Percentiles rank a stretch among this genome's conserved stretches.
These are phyloP conservation scores for Coemansia sp. DNA, from an alignment of 192 early-diverging fungal species.

Conservation along the genomic window DNA sequence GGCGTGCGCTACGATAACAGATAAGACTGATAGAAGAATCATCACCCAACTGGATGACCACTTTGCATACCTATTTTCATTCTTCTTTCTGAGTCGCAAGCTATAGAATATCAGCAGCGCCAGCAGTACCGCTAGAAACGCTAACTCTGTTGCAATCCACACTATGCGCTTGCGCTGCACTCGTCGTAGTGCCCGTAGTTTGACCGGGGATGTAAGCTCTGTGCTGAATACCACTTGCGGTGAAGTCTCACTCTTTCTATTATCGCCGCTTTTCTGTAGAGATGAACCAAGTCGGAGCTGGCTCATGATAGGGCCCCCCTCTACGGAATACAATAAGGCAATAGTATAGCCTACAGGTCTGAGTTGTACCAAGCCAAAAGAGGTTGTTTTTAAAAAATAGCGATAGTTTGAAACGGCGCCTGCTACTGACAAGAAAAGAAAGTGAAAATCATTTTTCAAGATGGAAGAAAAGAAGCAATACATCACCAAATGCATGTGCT, in stretches of 20 bases:
- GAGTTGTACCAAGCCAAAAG: constrained; percentile 1
- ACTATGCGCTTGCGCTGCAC: constrained; percentile 20
- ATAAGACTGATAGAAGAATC: constrained; percentile 45
- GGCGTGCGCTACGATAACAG: constrained; percentile 32
- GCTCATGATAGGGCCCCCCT: constrained; percentile 2
- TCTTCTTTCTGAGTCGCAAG: constrained; percentile 31
- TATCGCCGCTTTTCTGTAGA: not conserved
- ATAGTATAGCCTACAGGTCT: not conserved
- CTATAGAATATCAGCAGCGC: constrained; percentile 47
- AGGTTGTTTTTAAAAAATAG: not conserved
- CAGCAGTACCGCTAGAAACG: constrained; percentile 28
- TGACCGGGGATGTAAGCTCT: constrained; percentile 20
- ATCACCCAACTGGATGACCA: constrained; percentile 55
- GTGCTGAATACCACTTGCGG: constrained; percentile 8
- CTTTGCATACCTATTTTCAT: constrained; percentile 35
- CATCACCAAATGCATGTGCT: not conserved
- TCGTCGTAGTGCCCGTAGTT: constrained; percentile 22
- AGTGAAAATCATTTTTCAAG: constrained; percentile 1
- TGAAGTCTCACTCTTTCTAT: constrained; percentile 4
- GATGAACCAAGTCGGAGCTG: not conserved
- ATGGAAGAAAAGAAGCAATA: constrained; percentile 17
- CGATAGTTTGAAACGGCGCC: not conserved
- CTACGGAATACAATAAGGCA: not conserved
- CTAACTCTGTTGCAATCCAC: constrained; percentile 33
- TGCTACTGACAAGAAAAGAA: not conserved